Evolutionary conservation across 805 yeast species (phyloP), one percentile per base, ranked within the genome.

Genomic region (Zygosaccharomyces lentus): DNA sequence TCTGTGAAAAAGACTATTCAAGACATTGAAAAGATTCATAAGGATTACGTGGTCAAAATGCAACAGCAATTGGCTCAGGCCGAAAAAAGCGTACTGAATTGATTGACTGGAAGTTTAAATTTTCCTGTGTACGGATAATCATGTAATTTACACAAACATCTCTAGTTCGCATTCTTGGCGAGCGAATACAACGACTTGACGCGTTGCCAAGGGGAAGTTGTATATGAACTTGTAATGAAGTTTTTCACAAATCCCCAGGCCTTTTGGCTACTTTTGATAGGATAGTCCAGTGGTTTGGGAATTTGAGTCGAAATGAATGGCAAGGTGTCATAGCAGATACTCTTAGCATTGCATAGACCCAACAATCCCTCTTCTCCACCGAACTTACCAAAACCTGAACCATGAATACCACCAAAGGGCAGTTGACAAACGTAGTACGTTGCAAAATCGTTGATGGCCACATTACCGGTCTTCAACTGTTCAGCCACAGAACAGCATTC

Each of bases 291-390:
- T 1, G 91, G 88, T 31, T 80, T 78, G 2, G 99, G 99, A 32
- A 93, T 89, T 40, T 79, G 74, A 1, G 95, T 86, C 6, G 89
- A 80, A 10, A 93, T 73, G 54, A 87, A 78, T 19, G 91, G 81
- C 37, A 84, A 76, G 52, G 78, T 81, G 68, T 93, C 98, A 71
- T 78, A 84, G 49, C 96, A 89, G 3, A 93, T 78, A 36, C 95
- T 81, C 62, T 93, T 93, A 45, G 88, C 86, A 46, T 81, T 75
- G 64, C 98, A 91, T 37, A 93, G 71, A 0, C 96, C 97, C 34
- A 87, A 78, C 35, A 93, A 73, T 1, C 99, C 99, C 72, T 93
- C 99, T 62, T 84, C 96, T 38, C 99, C 99, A 17, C 96, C 96
- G 70, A 93, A 93, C 64, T 91, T 91, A 47, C 99, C 99, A 61